These are phyloP conservation scores for Apium graveolens DNA, from an alignment of 129 eudicot species.

Conservation along the genomic window DNA sequence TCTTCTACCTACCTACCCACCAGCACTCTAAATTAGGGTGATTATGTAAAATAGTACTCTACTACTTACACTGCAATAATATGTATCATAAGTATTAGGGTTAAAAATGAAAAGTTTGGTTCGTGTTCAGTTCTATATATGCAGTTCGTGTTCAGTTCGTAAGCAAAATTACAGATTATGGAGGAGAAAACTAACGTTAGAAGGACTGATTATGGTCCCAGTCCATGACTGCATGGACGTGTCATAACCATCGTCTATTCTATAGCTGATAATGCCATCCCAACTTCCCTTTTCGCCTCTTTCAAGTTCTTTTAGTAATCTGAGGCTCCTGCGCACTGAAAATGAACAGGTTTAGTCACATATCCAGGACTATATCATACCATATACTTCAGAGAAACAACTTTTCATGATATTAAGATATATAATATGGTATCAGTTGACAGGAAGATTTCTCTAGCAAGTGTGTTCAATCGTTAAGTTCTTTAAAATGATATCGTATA, in stretches of 20 bases:
- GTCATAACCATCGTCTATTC: constrained; percentile 85
- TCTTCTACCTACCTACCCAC: background rate
- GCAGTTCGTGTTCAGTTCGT: background rate
- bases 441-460: background rate
- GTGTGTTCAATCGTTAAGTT: background rate
- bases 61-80: no score
- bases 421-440: background rate
- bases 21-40: background rate
- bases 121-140: no score
- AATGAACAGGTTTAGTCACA: constrained; percentile 19
- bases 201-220: constrained; percentile 74
- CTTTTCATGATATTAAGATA: background rate
- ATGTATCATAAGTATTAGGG: no score
- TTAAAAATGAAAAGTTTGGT: no score
- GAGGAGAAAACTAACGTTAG: constrained; percentile 43
- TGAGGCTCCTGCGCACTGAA: constrained; percentile 72
- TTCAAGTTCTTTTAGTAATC: constrained; percentile 80
- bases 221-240: constrained; percentile 82
- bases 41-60: background rate
- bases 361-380: constrained; percentile 1
- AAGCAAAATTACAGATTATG: background rate
- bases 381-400: background rate
- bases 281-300: constrained; percentile 53
- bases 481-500: background rate
- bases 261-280: constrained; percentile 77